These are phyloP conservation scores for Persicaria tinctoria DNA, from an alignment of 148 eudicot genomes.

Conservation along the genomic window DNA sequence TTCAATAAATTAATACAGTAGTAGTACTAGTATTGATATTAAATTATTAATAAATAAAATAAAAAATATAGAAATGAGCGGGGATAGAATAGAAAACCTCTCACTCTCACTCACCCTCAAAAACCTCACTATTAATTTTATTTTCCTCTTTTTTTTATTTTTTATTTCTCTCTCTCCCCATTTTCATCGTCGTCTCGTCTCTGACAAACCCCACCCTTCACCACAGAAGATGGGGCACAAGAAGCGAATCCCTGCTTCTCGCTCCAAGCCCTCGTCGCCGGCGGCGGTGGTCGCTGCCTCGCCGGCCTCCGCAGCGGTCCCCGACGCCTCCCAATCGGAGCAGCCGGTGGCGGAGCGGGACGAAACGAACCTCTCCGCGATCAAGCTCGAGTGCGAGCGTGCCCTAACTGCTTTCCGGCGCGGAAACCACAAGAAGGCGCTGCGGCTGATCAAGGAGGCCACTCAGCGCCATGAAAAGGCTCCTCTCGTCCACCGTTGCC, in stretches of 20 bases:
- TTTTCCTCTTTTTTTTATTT: too few relatives aligned
- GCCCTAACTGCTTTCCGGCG: slow-evolving; percentile 55
- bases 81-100: slow-evolving; percentile 9
- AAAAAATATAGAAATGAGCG: neutral
- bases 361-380: slow-evolving; percentile 13
- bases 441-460: slow-evolving; percentile 68
- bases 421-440: slow-evolving; percentile 71
- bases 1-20: neutral
- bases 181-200: neutral
- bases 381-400: slow-evolving; percentile 65
- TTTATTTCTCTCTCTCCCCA: neutral
- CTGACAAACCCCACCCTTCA: slow-evolving; percentile 10
- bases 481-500: slow-evolving; percentile 52
- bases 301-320: slow-evolving; percentile 13
- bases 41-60: neutral
- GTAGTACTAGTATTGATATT: too few relatives aligned
- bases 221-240: slow-evolving; percentile 47
- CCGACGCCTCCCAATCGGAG: slow-evolving; percentile 9
- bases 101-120: neutral
- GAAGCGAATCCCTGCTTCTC: slow-evolving; percentile 47
- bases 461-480: slow-evolving; percentile 32
- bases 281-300: slow-evolving; percentile 11
- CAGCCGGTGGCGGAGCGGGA: slow-evolving; percentile 7
- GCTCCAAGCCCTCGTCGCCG: slow-evolving; percentile 33
- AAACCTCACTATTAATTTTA: neutral